Conservation (phyloP, 768 basidiomycete genomes). For the Crassisporium funariophilum region DNA sequence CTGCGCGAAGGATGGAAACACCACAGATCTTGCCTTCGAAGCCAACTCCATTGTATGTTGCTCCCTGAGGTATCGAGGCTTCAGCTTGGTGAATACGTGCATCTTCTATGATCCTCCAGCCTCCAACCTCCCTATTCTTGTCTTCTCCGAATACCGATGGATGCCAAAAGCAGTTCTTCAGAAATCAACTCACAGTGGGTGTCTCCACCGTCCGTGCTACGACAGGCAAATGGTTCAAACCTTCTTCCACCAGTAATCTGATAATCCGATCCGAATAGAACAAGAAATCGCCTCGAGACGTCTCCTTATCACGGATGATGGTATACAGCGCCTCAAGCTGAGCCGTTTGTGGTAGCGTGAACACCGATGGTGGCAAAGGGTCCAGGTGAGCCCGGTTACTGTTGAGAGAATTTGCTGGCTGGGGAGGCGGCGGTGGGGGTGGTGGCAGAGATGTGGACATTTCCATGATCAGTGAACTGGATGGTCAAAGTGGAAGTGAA, state of each 20-base stretch:
- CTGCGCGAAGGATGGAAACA: conserved; percentile 92
- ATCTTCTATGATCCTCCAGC: too few species aligned
- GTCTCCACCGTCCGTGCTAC: conserved; percentile 77
- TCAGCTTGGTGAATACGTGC: too few species aligned
- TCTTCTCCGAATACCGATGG: neutral
- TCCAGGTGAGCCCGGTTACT: conserved; percentile 39
- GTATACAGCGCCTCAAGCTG: conserved; percentile 96
- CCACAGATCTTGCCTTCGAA: conserved; percentile 98
- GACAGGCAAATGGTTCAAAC: conserved; percentile 83
- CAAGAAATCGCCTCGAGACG: conserved; percentile 90
- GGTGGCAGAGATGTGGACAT: neutral
- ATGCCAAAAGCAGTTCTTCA: conserved; percentile 1
- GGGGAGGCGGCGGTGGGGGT: conserved; percentile 33
- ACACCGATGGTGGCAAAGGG: conserved; percentile 77
- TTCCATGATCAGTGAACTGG: neutral
- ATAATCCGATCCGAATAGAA: conserved; percentile 97
- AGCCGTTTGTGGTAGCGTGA: conserved; percentile 84
- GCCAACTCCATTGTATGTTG: conserved; percentile 85
- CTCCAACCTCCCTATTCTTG: too few species aligned
- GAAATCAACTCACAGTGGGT: conserved; percentile 62
- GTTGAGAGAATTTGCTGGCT: conserved; percentile 34
- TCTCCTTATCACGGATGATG: conserved; percentile 88
- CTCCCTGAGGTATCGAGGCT: conserved; percentile 50
- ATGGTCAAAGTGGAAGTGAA: neutral
- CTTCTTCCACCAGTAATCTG: conserved; percentile 76